Conservation (phyloP, 2,329 filamentous ascomycete species). For the Xylaria sp. region DNA sequence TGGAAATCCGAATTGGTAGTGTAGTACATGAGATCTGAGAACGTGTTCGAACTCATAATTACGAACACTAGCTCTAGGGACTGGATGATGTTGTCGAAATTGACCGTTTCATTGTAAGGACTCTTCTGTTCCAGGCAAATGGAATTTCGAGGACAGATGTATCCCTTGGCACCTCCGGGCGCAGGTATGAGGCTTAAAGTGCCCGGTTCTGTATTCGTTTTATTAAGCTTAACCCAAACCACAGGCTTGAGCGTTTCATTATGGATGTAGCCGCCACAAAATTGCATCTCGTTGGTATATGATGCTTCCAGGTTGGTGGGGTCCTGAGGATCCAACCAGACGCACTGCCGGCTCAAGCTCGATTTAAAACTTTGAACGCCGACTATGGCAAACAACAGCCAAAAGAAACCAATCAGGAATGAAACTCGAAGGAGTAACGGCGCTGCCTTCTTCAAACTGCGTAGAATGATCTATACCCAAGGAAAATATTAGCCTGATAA, state of each 20-base stretch:
- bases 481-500: constrained; percentile 29
- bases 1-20: constrained; percentile 92
- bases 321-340: constrained; percentile 72
- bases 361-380: constrained; percentile 96
- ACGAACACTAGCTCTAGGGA: constrained; percentile 95
- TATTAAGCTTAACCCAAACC: constrained; percentile 68
- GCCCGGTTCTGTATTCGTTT: constrained; percentile 29
- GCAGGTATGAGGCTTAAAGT: constrained; percentile 55
- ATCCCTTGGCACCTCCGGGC: constrained; percentile 73
- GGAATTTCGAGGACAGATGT: constrained; percentile 83
- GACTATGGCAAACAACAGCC: constrained; percentile 95
- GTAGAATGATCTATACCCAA: constrained; percentile 75
- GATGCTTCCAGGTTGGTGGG: constrained; percentile 59
- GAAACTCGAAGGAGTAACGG: constrained; percentile 90
- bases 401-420: constrained; percentile 95
- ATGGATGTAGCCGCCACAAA: constrained; percentile 84
- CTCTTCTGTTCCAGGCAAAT: constrained; percentile 79
- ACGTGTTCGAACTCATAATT: constrained; percentile 98
- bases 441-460: constrained; percentile 93
- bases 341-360: constrained; percentile 76
- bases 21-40: constrained; percentile 92
- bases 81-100: constrained; percentile 92
- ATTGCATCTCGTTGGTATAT: constrained; percentile 71
- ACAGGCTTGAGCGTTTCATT: constrained; percentile 59
- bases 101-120: constrained; percentile 84